Evolutionary conservation across 352 stramenopile genomes (phyloP).

Genomic region (Phytophthora parvispora): DNA sequence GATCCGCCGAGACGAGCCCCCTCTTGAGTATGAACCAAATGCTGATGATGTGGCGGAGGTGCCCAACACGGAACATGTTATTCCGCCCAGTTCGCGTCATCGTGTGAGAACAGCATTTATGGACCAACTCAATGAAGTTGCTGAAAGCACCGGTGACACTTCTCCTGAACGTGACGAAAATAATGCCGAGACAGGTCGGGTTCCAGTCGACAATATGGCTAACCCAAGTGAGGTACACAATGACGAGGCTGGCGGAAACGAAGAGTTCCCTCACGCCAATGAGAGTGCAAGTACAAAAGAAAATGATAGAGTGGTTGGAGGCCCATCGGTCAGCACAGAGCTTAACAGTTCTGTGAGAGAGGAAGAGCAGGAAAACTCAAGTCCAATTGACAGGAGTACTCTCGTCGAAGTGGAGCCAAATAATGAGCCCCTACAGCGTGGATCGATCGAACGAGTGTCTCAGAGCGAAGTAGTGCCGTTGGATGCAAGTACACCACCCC

Average conservation of each 20-base stretch:
- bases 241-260: background rate
- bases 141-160: constrained; percentile 1
- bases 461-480: constrained; percentile 21
- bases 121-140: constrained; percentile 26
- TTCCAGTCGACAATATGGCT: constrained; percentile 12
- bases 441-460: background rate
- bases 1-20: constrained; percentile 14
- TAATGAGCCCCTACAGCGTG: constrained; percentile 4
- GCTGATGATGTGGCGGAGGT: constrained; percentile 9
- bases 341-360: background rate
- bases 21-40: constrained; percentile 12
- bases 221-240: constrained; percentile 13
- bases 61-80: constrained; percentile 3
- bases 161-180: background rate
- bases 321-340: background rate
- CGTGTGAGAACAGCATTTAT: constrained; percentile 1
- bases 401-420: background rate
- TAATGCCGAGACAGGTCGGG: constrained; percentile 7
- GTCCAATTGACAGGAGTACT: background rate
- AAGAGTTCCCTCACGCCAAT: background rate
- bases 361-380: constrained; percentile 1
- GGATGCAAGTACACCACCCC: background rate
- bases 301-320: background rate
- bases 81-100: background rate
- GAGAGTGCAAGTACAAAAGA: constrained; percentile 1